phyloP scores from a whole-genome alignment of 2,329 filamentous ascomycete species.

The Talaromyces sp. region DNA sequence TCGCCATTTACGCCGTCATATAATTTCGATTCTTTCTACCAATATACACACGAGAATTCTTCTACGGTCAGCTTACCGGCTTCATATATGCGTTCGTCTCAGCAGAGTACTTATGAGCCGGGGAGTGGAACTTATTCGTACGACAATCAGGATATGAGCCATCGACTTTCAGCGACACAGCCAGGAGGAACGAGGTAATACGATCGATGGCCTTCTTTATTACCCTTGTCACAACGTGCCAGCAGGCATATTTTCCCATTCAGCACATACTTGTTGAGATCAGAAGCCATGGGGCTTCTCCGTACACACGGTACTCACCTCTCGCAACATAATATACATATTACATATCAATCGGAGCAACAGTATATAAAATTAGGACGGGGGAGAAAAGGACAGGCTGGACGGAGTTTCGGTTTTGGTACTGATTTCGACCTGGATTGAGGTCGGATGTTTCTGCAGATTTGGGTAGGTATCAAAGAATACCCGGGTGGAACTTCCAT shows the following conservation, averaged over 20 bases:
- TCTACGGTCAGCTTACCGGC: conserved; percentile 39
- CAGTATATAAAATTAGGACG: neutral
- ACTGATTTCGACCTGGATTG: neutral
- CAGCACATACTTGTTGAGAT: neutral
- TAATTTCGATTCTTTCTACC: conserved; percentile 22
- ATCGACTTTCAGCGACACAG: conserved; percentile 8
- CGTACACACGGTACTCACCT: neutral
- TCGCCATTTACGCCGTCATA: conserved; percentile 20
- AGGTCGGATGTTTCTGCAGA: neutral
- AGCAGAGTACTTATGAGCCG: conserved; percentile 26
- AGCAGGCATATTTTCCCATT: too few relatives aligned
- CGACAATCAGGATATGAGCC: conserved; percentile 3
- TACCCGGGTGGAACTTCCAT: neutral
- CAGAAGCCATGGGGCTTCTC: neutral
- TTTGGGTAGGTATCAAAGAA: neutral
- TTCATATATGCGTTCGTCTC: conserved; percentile 31
- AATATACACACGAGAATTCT: conserved; percentile 34
- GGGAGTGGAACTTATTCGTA: conserved; percentile 16
- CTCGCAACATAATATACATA: neutral
- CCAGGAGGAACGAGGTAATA: conserved; percentile 4
- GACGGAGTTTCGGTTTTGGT: neutral
- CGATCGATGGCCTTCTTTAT: neutral
- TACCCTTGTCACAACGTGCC: neutral
- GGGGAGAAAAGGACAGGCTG: neutral
- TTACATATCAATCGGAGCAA: neutral